phyloP scores from a whole-genome alignment of 2,329 filamentous ascomycete genomes.

The Fusarium tricinctum region DNA sequence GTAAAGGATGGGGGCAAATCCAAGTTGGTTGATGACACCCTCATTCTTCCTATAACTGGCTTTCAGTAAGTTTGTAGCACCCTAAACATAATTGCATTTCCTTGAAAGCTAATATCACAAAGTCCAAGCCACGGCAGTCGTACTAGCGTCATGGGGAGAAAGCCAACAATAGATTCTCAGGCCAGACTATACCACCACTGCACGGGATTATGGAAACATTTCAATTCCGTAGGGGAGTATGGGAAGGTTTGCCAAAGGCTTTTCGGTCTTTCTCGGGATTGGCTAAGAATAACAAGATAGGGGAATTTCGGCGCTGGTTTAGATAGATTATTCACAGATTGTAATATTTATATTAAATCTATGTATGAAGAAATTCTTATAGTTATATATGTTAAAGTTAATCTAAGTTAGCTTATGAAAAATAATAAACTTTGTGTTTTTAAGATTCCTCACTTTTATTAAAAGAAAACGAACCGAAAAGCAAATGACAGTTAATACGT shows the following conservation, averaged over 20 bases:
- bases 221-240: background rate
- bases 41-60: conserved; percentile 5
- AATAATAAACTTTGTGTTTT: too few species aligned
- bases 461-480: too few species aligned
- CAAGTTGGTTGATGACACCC: background rate
- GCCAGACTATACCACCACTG: conserved; percentile 5
- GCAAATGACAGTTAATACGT: too few species aligned
- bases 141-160: background rate
- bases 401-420: too few species aligned
- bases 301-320: too few species aligned
- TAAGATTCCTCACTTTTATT: too few species aligned
- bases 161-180: background rate
- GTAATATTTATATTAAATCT: too few species aligned
- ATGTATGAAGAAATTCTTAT: too few species aligned
- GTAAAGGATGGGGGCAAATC: background rate
- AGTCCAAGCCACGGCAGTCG: conserved; percentile 7
- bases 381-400: too few species aligned
- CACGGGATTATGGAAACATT: conserved; percentile 11
- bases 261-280: conserved; percentile 13
- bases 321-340: too few species aligned
- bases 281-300: conserved; percentile 2
- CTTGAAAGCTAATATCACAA: background rate
- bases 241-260: conserved; percentile 15
- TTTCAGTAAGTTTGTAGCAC: background rate
- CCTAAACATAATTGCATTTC: rapidly evolving